Evolutionary conservation across 805 yeast genomes (phyloP).

Genomic region (Zygosaccharomyces bailii): DNA sequence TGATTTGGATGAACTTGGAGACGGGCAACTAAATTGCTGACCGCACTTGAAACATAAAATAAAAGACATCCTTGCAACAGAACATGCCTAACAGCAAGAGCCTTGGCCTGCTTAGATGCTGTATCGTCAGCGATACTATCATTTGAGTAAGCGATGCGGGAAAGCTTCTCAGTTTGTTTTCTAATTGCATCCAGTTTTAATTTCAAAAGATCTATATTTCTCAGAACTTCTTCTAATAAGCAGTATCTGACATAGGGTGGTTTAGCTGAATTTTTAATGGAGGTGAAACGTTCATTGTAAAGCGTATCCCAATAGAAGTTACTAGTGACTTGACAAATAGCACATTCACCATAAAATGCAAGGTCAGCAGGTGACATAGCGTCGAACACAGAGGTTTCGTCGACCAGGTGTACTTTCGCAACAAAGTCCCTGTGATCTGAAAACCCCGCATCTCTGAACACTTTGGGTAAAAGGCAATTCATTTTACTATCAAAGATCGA

Average conservation of each 20-base stretch:
- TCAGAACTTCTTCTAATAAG: constrained; percentile 21
- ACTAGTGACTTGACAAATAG: constrained; percentile 19
- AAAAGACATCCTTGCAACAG: constrained; percentile 18
- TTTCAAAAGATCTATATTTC: constrained; percentile 16
- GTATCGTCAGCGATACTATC: constrained; percentile 2
- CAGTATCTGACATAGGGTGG: constrained; percentile 20
- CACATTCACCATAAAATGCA: constrained; percentile 23
- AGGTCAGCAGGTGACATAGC: constrained; percentile 15
- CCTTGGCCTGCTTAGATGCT: constrained; percentile 13
- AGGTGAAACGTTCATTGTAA: constrained; percentile 28
- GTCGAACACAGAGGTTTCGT: constrained; percentile 16
- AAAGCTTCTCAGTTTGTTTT: constrained; percentile 21
- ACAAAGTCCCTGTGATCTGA: constrained; percentile 23
- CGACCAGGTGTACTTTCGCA: constrained; percentile 14
- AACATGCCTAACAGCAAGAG: constrained; percentile 16
- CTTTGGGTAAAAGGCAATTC: constrained; percentile 28
- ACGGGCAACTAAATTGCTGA: constrained; percentile 25
- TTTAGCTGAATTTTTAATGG: constrained; percentile 27
- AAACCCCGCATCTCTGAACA: constrained; percentile 27
- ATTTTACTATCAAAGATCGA: constrained; percentile 22
- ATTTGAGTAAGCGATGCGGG: constrained; percentile 18
- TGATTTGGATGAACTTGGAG: constrained; percentile 15
- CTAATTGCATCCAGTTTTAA: constrained; percentile 22
- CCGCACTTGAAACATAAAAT: constrained; percentile 16
- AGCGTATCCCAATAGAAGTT: constrained; percentile 25